Conservation (phyloP, 768 basidiomycete genomes). For the Russula foetens region DNA sequence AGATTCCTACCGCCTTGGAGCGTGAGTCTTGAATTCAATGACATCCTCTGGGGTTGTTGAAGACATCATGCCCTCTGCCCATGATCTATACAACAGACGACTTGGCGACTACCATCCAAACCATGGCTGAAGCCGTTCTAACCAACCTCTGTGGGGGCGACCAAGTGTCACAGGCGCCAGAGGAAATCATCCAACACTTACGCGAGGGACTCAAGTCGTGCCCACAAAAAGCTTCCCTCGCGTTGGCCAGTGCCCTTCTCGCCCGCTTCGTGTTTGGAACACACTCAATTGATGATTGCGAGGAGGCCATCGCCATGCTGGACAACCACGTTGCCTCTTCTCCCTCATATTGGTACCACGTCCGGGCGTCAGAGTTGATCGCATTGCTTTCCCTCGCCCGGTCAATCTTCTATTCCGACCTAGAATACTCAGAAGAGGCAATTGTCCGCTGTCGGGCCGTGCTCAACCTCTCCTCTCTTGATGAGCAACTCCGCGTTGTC, state of each 20-base stretch:
- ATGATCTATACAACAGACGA: neutral
- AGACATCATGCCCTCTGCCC: neutral
- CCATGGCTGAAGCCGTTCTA: neutral
- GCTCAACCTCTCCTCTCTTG: neutral
- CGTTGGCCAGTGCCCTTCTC: neutral
- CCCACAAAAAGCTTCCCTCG: neutral
- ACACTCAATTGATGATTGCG: neutral
- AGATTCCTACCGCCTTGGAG: too few relatives aligned
- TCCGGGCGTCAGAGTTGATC: neutral
- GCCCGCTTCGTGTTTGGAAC: neutral
- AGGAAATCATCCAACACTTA: neutral
- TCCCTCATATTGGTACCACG: neutral
- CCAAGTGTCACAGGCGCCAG: neutral
- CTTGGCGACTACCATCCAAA: neutral
- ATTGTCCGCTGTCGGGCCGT: neutral
- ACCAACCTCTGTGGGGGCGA: neutral
- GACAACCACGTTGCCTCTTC: neutral
- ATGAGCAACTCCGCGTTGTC: neutral
- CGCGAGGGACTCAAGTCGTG: neutral
- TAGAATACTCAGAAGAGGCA: neutral
- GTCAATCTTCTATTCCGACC: neutral
- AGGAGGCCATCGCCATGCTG: neutral
- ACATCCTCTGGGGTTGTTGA: neutral
- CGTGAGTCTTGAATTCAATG: neutral
- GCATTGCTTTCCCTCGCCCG: neutral